Percentiles rank a stretch among this genome's conserved stretches.
Evolutionary conservation across 192 early-diverging fungal species (phyloP).

Genomic region (Gonapodya prolifera): DNA sequence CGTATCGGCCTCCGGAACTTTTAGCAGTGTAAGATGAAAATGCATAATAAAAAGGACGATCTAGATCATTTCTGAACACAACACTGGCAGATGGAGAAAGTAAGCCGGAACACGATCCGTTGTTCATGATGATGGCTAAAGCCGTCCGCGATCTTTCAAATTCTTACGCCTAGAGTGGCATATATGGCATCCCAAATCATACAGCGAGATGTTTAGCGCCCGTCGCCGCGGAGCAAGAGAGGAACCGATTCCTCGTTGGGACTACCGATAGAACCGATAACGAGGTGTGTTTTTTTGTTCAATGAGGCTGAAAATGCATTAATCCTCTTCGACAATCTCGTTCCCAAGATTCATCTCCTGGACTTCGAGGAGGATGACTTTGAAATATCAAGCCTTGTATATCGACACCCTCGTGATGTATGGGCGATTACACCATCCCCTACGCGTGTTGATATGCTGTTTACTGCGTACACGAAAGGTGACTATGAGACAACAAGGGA

Average conservation of each 20-base stretch:
- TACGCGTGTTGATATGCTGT: slow-evolving; percentile 35
- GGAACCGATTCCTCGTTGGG: slow-evolving; percentile 61
- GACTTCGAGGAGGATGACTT: slow-evolving; percentile 62
- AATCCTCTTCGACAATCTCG: not conserved
- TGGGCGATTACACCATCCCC: slow-evolving; percentile 52
- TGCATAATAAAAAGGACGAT: no score
- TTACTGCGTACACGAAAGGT: slow-evolving; percentile 43
- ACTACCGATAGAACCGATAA: slow-evolving; percentile 47
- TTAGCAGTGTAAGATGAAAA: no score
- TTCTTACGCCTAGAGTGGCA: not conserved
- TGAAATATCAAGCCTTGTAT: slow-evolving; percentile 41
- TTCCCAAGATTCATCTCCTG: slow-evolving; percentile 48
- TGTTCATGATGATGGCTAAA: no score
- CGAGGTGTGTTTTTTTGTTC: slow-evolving; percentile 26
- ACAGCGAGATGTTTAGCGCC: slow-evolving; percentile 42
- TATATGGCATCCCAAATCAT: not conserved
- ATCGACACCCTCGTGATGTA: slow-evolving; percentile 51
- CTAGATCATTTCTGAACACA: no score
- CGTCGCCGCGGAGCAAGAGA: slow-evolving; percentile 43
- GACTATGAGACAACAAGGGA: not conserved
- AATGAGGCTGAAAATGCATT: not conserved
- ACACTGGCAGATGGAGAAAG: no score
- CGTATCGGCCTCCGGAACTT: not conserved
- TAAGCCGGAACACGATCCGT: no score
- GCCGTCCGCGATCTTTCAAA: not conserved